Base-by-base conservation (phyloP, 2,329 filamentous ascomycete genomes). In the Amauroascus niger region DNA sequence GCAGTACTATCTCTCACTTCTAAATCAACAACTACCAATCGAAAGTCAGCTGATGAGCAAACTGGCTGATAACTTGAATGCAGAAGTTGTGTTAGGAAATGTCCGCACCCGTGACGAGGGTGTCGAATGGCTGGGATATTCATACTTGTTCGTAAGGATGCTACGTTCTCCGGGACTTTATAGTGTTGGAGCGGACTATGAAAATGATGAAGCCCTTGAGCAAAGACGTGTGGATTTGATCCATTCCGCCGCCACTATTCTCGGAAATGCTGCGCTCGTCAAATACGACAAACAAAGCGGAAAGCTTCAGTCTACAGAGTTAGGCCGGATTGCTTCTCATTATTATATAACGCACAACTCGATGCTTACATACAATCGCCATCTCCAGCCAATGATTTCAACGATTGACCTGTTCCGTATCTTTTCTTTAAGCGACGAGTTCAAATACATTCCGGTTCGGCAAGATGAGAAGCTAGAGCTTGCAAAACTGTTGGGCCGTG, bases 41-140 rank as follows among this genome's bases (percentile, higher is more conserved):
- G 93, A 98, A 70, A 95, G 88, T 74, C 94, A 98, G 67, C 83
- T 98, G 65, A 84, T 95, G 52, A 91, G 88, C 71, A 90, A 88
- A 64, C 74, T 98, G 48, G 89, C 93, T 1, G 93, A 98, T 72
- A 97, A 96, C 59, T 76, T 98, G 59, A 98, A 98, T 62, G 93
- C 93, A 2, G 93, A 98, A 67, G 79, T 98, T 63, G 94, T 98
- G 8, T 79, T 98, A 18, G 93, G 93, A 49, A 98, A 95, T 63
- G 81, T 98, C 24, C 83, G 91, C 53, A 90, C 78, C 57, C 83
- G 94, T 55, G 91, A 98, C 61, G 93, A 98, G 66, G 93, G 87
- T 61, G 93, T 98, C n/a, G 90, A 98, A 66, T 98, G 93, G 93
- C 80, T 98, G 32, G 91, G 93, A 11, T 98, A 98, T 69, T 96